Evolutionary conservation across 2,329 filamentous ascomycete species (phyloP).

Genomic region (Colletotrichum spinosum): DNA sequence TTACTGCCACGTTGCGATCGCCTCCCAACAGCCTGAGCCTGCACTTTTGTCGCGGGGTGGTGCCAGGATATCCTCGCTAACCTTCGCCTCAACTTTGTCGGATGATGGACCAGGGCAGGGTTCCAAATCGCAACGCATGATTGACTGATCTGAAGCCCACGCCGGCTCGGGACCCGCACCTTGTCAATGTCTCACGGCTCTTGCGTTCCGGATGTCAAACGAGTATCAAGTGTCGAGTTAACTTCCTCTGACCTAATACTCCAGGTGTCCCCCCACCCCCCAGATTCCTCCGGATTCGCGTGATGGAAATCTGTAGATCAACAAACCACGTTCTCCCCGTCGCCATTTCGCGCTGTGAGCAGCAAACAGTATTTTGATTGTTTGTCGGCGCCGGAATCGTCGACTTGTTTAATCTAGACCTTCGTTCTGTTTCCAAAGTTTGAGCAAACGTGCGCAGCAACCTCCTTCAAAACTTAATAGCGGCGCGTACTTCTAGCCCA

Average conservation of each 20-base stretch:
- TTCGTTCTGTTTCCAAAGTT: neutral
- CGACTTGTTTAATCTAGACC: neutral
- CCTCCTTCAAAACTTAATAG: neutral
- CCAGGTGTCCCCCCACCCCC: neutral
- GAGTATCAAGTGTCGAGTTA: constrained; percentile 18
- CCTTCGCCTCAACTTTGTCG: constrained; percentile 7
- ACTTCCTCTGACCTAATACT: neutral
- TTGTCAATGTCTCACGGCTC: constrained; percentile 35
- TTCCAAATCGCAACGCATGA: constrained; percentile 7
- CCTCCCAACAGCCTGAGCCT: neutral
- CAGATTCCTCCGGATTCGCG: neutral
- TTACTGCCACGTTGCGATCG: too few relatives aligned
- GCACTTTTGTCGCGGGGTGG: neutral
- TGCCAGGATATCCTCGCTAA: constrained; percentile 18
- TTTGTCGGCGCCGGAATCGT: neutral
- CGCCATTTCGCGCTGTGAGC: neutral
- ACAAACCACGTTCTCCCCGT: neutral
- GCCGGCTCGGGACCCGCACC: constrained; percentile 17
- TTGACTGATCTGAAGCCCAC: constrained; percentile 1
- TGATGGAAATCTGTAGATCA: neutral
- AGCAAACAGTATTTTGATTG: neutral
- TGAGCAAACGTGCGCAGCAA: neutral
- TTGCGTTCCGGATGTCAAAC: constrained; percentile 24
- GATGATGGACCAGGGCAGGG: constrained; percentile 24
- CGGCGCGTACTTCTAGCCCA: neutral